A percentile compares a stretch with the other conserved stretches of the same genome.
These are phyloP conservation scores for Symbiodinium natans DNA, from an alignment of 73 alveolate species.

Conservation along the genomic window DNA sequence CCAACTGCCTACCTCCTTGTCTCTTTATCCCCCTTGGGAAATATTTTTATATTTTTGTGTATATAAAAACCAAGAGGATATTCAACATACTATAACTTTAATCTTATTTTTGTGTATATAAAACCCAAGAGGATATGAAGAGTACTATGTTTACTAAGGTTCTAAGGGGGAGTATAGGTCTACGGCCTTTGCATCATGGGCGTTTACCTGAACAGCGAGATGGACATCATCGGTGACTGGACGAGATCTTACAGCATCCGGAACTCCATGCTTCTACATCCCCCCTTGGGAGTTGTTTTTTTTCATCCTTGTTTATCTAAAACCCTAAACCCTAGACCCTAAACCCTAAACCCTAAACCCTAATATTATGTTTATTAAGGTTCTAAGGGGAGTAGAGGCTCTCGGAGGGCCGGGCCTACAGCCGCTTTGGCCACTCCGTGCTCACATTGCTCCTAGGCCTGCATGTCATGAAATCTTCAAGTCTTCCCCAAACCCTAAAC, in stretches of 20 bases:
- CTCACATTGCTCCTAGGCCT: neutral
- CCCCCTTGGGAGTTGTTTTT: too few species aligned
- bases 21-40: neutral
- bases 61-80: neutral
- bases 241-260: neutral
- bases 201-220: neutral
- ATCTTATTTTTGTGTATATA: too few species aligned
- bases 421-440: neutral
- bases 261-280: neutral
- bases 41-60: too few species aligned
- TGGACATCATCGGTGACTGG: neutral
- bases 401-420: slow-evolving; percentile 13
- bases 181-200: neutral
- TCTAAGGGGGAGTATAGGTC: neutral
- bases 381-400: neutral
- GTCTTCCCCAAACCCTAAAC: too few species aligned
- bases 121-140: too few species aligned
- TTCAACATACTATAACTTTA: too few species aligned
- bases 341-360: neutral
- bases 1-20: neutral
- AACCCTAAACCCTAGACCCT: neutral
- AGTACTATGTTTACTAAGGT: too few species aligned
- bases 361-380: neutral
- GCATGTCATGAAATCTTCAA: neutral
- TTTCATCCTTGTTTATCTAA: too few species aligned